Evolutionary conservation across 805 yeast genomes (phyloP).

Genomic region (Candida gorgasii): DNA sequence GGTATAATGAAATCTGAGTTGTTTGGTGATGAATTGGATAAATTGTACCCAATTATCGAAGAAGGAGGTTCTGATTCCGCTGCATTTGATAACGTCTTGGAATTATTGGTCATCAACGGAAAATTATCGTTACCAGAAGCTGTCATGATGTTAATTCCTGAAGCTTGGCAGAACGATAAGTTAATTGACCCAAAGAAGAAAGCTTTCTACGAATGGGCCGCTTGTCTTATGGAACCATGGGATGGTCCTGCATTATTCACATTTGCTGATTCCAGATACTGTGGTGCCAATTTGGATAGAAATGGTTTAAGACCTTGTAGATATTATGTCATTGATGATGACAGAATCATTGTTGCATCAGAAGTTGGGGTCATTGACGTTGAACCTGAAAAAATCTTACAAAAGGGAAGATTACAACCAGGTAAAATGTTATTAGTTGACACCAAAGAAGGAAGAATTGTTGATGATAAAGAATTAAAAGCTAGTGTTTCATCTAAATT

Average conservation of each 20-base stretch:
- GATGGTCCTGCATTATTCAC: slow-evolving; percentile 98
- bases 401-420: slow-evolving; percentile 93
- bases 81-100: slow-evolving; percentile 94
- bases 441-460: slow-evolving; percentile 88
- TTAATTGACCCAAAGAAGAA: slow-evolving; percentile 87
- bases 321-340: slow-evolving; percentile 91
- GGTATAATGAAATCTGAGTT: slow-evolving; percentile 89
- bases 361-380: slow-evolving; percentile 97
- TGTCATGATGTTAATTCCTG: slow-evolving; percentile 94
- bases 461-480: slow-evolving; percentile 90
- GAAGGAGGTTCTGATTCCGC: slow-evolving; percentile 99
- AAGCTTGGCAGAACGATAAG: slow-evolving; percentile 92
- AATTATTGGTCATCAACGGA: slow-evolving; percentile 87
- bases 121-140: slow-evolving; percentile 93
- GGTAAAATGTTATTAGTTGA: slow-evolving; percentile 96
- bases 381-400: slow-evolving; percentile 75
- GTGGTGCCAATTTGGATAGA: slow-evolving; percentile 97
- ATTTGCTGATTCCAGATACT: slow-evolving; percentile 95
- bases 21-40: slow-evolving; percentile 89
- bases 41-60: slow-evolving; percentile 91
- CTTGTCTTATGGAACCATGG: slow-evolving; percentile 99
- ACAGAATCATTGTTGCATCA: slow-evolving; percentile 94
- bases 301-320: slow-evolving; percentile 98
- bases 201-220: slow-evolving; percentile 99
- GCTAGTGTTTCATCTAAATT: slow-evolving; percentile 72